These are phyloP conservation scores for Phytophthora gonapodyides DNA, from an alignment of 352 stramenopile species.

Conservation along the genomic window DNA sequence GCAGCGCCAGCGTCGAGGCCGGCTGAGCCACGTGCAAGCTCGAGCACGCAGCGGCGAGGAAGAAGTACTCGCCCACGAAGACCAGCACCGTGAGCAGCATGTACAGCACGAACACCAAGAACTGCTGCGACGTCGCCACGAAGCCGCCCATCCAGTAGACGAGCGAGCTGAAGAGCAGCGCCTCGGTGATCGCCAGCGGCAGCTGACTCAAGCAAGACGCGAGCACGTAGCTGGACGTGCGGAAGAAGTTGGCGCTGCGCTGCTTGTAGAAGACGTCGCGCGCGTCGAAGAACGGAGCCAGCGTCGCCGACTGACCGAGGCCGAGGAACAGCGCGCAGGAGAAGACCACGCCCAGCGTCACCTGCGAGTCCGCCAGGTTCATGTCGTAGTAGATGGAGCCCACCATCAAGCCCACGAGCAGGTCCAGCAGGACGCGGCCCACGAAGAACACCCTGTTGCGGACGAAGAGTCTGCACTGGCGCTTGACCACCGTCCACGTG, in stretches of 20 bases:
- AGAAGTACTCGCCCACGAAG: slow-evolving; percentile 53
- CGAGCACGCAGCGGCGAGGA: slow-evolving; percentile 36
- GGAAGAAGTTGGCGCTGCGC: slow-evolving; percentile 81
- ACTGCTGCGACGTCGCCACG: slow-evolving; percentile 24
- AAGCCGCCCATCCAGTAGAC: slow-evolving; percentile 86
- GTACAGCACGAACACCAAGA: slow-evolving; percentile 49
- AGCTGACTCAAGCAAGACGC: slow-evolving; percentile 39
- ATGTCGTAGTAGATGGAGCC: slow-evolving; percentile 47
- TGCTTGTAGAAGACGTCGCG: slow-evolving; percentile 88
- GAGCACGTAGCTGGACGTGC: slow-evolving; percentile 76
- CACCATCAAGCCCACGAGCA: slow-evolving; percentile 49
- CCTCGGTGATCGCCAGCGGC: slow-evolving; percentile 59
- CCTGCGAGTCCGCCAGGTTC: slow-evolving; percentile 39
- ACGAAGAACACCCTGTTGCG: slow-evolving; percentile 46
- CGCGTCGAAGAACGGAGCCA: slow-evolving; percentile 64
- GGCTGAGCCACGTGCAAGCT: slow-evolving; percentile 51
- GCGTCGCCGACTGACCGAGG: slow-evolving; percentile 65
- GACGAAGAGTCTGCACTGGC: slow-evolving; percentile 43
- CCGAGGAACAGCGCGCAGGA: slow-evolving; percentile 75
- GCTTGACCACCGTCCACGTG: slow-evolving; percentile 43
- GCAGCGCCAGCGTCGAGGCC: slow-evolving; percentile 42
- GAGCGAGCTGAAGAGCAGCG: slow-evolving; percentile 73
- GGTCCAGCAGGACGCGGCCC: slow-evolving; percentile 37
- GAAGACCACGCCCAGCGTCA: slow-evolving; percentile 74
- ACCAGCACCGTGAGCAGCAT: slow-evolving; percentile 53